Base-by-base conservation (phyloP, 495 filamentous ascomycete species). In the Hypoxylon fuscum region DNA sequence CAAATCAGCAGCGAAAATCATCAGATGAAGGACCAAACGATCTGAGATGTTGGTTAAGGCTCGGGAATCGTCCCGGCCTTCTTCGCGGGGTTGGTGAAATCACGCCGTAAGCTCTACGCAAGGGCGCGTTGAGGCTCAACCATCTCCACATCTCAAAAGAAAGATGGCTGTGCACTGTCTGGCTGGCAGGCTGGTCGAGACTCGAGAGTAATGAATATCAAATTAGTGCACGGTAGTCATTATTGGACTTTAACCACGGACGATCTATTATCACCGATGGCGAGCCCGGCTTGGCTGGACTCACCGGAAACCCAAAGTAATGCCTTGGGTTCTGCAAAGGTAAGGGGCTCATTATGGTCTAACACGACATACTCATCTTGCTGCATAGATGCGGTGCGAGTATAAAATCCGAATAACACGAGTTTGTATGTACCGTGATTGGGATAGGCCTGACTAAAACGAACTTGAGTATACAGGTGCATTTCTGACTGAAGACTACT, bases 101-200 rank as follows among this genome's bases (percentile, higher is more conserved):
- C 58, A 50, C 52, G 59, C 38, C 38, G 59, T 22, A 29, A 43
- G 47, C 34, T 58, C 61, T 42, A 64, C 54, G 61, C 54, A 64
- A 64, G 61, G 61, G 54, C 49, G 57, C 61, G 44, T 53, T 64
- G 61, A 48, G 61, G 61, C 61, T 64, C 61, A 59, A 47, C 48
- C 60, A 59, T 55, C 34, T 64, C 54, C 54, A 44, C 60, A 52
- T 38, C 12, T 6, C 9, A 42, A 25, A 46, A 45, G 43, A 62
- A 56, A 46, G 21, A 48, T 50, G 44, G 37, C 43, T 62, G 35
- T 25, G 11, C 21, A 38, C 8, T 8, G 25, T 27, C 8, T 8
- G 12, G 38, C 43, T 29, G 45, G 52, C 34, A 22, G 43, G 1
- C 14, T 23, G 10, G 14, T 40, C 37, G 15, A 40, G 37, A 20